phyloP scores from a whole-genome alignment of 2,329 filamentous ascomycete species.

The Botryosphaeria dothidea region DNA sequence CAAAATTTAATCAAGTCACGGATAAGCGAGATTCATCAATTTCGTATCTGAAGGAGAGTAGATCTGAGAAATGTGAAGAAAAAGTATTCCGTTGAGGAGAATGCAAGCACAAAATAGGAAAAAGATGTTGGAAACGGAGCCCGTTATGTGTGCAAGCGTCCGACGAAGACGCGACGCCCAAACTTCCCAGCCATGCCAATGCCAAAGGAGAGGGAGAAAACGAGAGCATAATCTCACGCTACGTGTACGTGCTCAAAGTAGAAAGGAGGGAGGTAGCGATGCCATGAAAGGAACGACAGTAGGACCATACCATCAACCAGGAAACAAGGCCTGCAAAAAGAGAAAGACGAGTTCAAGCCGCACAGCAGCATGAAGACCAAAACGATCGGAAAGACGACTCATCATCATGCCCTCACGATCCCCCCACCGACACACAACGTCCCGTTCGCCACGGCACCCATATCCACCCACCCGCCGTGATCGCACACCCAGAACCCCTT shows the following conservation, averaged over 20 bases:
- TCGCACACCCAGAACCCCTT: slow-evolving; percentile 12
- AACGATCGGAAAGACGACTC: too few species aligned
- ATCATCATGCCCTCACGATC: slow-evolving; percentile 7
- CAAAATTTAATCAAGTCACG: too few species aligned
- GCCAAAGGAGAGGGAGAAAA: not conserved
- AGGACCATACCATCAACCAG: too few species aligned
- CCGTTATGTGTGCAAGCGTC: not conserved
- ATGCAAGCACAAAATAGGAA: not conserved
- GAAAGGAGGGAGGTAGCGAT: not conserved
- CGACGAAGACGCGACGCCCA: not conserved
- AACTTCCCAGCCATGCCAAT: not conserved
- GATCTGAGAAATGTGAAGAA: not conserved
- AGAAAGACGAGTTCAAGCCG: not conserved
- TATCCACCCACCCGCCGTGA: slow-evolving; percentile 18
- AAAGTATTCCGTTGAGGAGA: not conserved
- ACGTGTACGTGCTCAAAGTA: not conserved
- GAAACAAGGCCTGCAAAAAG: not conserved
- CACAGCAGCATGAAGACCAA: not conserved
- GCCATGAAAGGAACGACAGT: not conserved
- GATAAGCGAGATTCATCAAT: not conserved
- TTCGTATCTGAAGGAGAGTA: not conserved
- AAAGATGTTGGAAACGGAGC: not conserved
- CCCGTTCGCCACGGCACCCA: slow-evolving; percentile 20
- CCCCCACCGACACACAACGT: slow-evolving; percentile 13
- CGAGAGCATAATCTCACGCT: not conserved